Conservation (phyloP, 345 rosid genomes). For the thale cress (Arabidopsis thaliana) region DNA sequence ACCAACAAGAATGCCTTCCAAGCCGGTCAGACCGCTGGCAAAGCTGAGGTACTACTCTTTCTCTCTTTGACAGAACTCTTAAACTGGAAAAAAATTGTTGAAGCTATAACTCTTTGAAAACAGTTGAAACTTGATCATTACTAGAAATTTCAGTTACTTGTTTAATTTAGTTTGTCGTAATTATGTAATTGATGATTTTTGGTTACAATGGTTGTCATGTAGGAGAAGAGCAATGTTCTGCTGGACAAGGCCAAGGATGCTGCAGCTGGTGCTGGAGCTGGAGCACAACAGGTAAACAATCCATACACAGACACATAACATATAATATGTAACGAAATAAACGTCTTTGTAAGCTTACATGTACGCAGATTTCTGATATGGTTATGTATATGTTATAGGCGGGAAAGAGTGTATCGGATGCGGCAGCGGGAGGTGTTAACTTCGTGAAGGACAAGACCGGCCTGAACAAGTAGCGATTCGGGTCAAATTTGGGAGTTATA, state of each 20-base stretch:
- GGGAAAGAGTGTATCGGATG: constrained; percentile 55
- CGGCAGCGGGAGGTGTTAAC: constrained; percentile 67
- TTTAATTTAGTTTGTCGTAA: neutral
- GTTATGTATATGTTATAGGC: constrained; percentile 45
- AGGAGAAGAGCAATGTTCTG: constrained; percentile 67
- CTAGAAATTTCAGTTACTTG: neutral
- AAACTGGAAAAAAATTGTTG: too few relatives aligned
- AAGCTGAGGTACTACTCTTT: constrained; percentile 51
- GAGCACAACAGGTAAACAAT: constrained; percentile 52
- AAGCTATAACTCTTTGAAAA: neutral
- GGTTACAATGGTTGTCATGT: neutral
- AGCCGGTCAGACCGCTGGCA: constrained; percentile 62
- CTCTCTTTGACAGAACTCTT: neutral
- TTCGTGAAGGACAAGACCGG: constrained; percentile 67
- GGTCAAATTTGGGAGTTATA: neutral
- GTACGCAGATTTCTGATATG: neutral
- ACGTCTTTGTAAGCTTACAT: neutral
- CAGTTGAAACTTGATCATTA: neutral
- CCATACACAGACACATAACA: neutral
- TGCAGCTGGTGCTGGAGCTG: constrained; percentile 57
- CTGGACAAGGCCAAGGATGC: constrained; percentile 56
- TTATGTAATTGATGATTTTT: neutral
- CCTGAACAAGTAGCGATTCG: constrained; percentile 45
- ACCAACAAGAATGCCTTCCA: constrained; percentile 52
- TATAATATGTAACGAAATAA: neutral